phyloP scores from a whole-genome alignment of 805 yeast genomes.

The Millerago galiae region DNA sequence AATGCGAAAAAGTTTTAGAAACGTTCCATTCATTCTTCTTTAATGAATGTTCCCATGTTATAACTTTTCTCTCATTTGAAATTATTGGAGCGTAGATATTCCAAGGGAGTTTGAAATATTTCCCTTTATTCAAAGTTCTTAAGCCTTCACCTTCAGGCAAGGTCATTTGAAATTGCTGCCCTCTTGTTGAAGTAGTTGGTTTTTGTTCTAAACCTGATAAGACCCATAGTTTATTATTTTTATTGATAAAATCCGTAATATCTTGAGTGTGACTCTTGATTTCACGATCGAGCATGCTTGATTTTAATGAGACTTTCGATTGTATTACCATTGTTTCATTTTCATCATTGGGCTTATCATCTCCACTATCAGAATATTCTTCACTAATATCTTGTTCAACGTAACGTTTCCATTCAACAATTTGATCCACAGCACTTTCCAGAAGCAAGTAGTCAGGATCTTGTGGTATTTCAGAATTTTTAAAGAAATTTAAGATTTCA shows the following conservation, averaged over 20 bases:
- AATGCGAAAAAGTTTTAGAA: neutral
- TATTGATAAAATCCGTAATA: neutral
- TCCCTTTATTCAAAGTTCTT: constrained; percentile 6
- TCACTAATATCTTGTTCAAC: constrained; percentile 16
- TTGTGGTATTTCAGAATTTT: constrained; percentile 4
- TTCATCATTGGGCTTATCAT: no score
- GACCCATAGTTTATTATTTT: constrained; percentile 15
- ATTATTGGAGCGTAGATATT: constrained; percentile 28
- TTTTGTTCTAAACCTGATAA: constrained; percentile 18
- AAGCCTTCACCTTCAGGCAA: constrained; percentile 21
- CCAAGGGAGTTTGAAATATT: constrained; percentile 28
- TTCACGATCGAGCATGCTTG: neutral
- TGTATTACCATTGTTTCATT: no score
- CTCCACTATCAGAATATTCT: neutral
- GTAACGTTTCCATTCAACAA: constrained; percentile 16
- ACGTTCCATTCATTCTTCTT: constrained; percentile 16
- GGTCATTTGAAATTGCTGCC: constrained; percentile 11
- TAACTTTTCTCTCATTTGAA: constrained; percentile 16
- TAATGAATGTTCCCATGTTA: constrained; percentile 25
- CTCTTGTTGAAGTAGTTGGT: constrained; percentile 4
- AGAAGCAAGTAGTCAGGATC: constrained; percentile 4
- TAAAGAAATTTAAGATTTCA: constrained; percentile 7
- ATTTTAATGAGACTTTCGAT: neutral
- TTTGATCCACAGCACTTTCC: constrained; percentile 10
- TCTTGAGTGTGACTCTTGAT: neutral